phyloP scores from a whole-genome alignment of 345 rosid genomes.

The Citrus cavaleriei region DNA sequence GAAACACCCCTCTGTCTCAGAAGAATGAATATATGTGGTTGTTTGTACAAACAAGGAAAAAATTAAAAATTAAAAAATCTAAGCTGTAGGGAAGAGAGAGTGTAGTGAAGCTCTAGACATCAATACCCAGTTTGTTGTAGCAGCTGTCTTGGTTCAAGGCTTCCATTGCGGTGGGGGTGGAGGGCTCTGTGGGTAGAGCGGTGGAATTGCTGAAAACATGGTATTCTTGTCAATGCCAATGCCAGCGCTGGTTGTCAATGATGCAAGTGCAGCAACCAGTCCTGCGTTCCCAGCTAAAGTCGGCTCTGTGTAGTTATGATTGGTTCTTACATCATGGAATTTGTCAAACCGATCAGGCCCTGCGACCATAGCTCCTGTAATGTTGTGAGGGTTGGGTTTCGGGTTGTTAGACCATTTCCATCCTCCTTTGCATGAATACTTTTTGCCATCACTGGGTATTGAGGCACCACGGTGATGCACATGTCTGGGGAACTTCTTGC shows the following conservation, averaged over 20 bases:
- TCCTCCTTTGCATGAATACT: conserved; percentile 73
- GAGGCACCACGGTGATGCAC: conserved; percentile 87
- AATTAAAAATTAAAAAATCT: neutral
- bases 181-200: conserved; percentile 66
- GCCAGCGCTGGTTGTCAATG: conserved; percentile 59
- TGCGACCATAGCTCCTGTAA: conserved; percentile 87
- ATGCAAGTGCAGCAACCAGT: conserved; percentile 72
- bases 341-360: conserved; percentile 72
- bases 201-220: conserved; percentile 72
- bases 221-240: conserved; percentile 51
- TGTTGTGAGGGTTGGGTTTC: conserved; percentile 62
- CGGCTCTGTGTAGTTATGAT: conserved; percentile 67
- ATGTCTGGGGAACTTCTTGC: conserved; percentile 62
- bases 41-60: neutral
- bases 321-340: conserved; percentile 53
- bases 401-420: conserved; percentile 56
- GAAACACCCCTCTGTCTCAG: neutral
- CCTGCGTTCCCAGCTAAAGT: conserved; percentile 81
- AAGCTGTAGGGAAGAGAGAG: neutral
- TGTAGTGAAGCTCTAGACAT: neutral
- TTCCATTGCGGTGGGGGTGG: conserved; percentile 83
- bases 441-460: conserved; percentile 47
- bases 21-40: neutral
- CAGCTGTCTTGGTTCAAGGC: conserved; percentile 40
- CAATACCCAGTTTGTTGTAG: neutral